Conservation (phyloP, 2,329 filamentous ascomycete species). For the Diaporthe sp. region DNA sequence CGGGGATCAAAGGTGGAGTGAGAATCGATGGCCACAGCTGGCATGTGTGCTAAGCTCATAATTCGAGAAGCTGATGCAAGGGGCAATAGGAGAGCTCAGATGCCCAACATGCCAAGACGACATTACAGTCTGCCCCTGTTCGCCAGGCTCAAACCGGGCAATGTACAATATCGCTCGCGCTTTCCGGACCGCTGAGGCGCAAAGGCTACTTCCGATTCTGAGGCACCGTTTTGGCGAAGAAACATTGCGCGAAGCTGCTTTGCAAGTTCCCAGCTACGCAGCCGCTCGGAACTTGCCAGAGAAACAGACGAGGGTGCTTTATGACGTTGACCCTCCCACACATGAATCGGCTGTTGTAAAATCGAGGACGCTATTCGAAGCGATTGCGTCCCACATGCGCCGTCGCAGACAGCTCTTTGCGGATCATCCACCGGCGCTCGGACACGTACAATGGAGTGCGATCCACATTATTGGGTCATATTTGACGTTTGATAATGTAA, state of each 20-base stretch:
- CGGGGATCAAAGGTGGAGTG: not conserved
- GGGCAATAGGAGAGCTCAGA: not conserved
- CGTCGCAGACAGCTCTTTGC: not conserved
- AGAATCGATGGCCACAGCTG: not conserved
- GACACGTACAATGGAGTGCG: constrained; percentile 13
- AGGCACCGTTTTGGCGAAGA: not conserved
- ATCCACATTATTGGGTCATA: not conserved
- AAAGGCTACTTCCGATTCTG: not conserved
- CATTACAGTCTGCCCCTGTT: not conserved
- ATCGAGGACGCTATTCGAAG: not conserved
- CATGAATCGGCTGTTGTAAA: not conserved
- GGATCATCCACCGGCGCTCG: not conserved
- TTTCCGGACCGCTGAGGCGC: not conserved
- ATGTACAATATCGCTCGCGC: constrained; percentile 14
- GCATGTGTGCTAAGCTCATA: not conserved
- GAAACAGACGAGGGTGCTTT: not conserved
- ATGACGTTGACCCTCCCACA: not conserved
- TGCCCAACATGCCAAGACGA: not conserved
- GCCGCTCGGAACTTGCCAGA: not conserved
- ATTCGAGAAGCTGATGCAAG: not conserved
- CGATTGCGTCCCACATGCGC: not conserved
- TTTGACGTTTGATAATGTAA: constrained; percentile 5
- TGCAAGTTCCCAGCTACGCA: not conserved
- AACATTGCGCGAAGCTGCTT: not conserved
- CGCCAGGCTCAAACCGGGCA: not conserved